phyloP scores from a whole-genome alignment of 148 eudicot genomes.

The Dianthus caryophyllus region DNA sequence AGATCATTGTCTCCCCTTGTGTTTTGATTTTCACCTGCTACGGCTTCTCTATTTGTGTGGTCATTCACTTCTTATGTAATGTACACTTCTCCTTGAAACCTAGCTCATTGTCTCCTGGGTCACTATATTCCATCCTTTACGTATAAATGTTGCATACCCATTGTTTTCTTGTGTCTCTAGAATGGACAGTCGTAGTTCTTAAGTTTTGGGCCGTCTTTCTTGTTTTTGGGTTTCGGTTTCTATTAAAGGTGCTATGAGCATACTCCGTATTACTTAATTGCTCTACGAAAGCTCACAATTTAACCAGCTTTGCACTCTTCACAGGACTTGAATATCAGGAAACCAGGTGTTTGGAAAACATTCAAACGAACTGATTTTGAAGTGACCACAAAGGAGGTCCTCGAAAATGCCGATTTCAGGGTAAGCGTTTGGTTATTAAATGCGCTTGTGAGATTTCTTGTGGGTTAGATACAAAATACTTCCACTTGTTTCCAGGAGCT shows the following conservation, averaged over 20 bases:
- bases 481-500: too few relatives aligned
- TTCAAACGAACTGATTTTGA: slow-evolving; percentile 52
- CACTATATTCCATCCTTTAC: background rate
- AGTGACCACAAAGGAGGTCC: slow-evolving; percentile 73
- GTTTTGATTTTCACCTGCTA: background rate
- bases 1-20: too few relatives aligned
- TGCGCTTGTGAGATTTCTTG: background rate
- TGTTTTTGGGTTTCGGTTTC: background rate
- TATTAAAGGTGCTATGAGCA: background rate
- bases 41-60: background rate
- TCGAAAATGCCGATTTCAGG: slow-evolving; percentile 88
- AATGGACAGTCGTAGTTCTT: too few relatives aligned
- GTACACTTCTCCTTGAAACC: background rate
- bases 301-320: background rate
- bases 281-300: background rate
- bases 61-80: background rate
- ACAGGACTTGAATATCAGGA: slow-evolving; percentile 80
- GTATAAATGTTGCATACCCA: background rate
- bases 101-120: background rate
- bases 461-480: background rate
- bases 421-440: slow-evolving; percentile 33
- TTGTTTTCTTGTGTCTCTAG: background rate
- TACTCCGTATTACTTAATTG: background rate
- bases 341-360: slow-evolving; percentile 59
- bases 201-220: too few relatives aligned